Evolutionary conservation across 768 basidiomycete species (phyloP).

Genomic region (Collybiopsis luxurians): DNA sequence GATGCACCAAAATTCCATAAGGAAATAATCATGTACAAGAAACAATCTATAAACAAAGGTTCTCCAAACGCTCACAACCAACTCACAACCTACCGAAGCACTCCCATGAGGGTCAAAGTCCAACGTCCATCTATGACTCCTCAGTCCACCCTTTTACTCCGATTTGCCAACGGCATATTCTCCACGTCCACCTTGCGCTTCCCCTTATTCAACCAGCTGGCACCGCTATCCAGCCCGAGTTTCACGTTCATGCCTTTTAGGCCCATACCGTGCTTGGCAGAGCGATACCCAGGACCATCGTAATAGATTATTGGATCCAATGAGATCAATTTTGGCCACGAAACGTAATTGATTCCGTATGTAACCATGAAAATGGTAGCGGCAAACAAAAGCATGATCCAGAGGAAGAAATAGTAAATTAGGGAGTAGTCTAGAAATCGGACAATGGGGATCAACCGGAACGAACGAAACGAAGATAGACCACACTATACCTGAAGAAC

Average conservation of each 20-base stretch:
- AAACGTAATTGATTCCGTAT: conserved; percentile 93
- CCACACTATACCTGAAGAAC: conserved; percentile 64
- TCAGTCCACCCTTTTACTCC: neutral
- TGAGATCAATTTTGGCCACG: conserved; percentile 88
- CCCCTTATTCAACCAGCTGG: conserved; percentile 15
- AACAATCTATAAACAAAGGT: too few relatives aligned
- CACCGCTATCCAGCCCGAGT: conserved; percentile 8
- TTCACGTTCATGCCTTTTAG: conserved; percentile 26
- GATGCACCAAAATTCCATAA: too few relatives aligned
- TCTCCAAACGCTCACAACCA: too few relatives aligned
- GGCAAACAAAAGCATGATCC: conserved; percentile 62
- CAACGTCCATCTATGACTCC: too few relatives aligned
- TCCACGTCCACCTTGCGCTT: conserved; percentile 25
- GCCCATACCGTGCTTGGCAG: conserved; percentile 75
- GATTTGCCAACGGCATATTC: conserved; percentile 15
- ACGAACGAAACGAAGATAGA: neutral
- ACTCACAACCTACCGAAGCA: too few relatives aligned
- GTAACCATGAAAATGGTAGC: conserved; percentile 71
- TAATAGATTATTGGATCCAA: conserved; percentile 86
- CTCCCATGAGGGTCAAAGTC: too few relatives aligned
- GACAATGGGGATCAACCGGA: neutral
- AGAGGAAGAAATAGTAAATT: conserved; percentile 79
- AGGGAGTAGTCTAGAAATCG: conserved; percentile 70
- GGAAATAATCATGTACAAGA: too few relatives aligned
- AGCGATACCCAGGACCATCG: conserved; percentile 83